Conservation (phyloP, 1,284 basidiomycete species). For the Melampsora larici-populina region DNA sequence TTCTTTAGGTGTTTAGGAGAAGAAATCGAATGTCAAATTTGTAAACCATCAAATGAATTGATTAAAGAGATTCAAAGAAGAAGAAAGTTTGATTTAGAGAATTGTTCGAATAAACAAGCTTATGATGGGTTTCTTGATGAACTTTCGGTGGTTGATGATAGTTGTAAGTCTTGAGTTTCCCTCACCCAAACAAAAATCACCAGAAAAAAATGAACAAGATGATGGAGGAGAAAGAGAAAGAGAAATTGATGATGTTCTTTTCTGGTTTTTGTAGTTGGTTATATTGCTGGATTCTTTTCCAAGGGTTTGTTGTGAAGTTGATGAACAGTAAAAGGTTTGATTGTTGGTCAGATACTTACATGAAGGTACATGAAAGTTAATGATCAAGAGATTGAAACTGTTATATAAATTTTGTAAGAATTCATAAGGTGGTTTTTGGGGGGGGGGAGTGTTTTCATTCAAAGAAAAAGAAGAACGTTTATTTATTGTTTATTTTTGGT, state of each 20-base stretch:
- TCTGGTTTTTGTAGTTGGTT: conserved; percentile 4
- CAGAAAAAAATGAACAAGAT: too few relatives aligned
- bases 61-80: conserved; percentile 6
- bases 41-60: background rate
- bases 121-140: conserved; percentile 20
- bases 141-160: conserved; percentile 24
- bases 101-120: conserved; percentile 16
- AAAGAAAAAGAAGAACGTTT: too few relatives aligned
- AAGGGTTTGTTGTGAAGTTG: conserved; percentile 29
- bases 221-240: too few relatives aligned
- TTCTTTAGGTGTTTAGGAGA: conserved; percentile 46
- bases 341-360: too few relatives aligned
- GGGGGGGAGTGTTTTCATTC: too few relatives aligned
- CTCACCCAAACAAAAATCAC: too few relatives aligned
- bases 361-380: too few relatives aligned
- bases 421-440: too few relatives aligned
- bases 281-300: conserved; percentile 28
- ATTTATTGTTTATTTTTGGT: too few relatives aligned
- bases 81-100: conserved; percentile 13
- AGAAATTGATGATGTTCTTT: background rate
- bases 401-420: too few relatives aligned
- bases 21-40: conserved; percentile 1
- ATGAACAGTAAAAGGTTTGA: too few relatives aligned
- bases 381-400: too few relatives aligned
- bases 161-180: conserved; percentile 4